Conservation (phyloP, 176 grass and related monocot genomes). For the Eragrostis nindensis region DNA sequence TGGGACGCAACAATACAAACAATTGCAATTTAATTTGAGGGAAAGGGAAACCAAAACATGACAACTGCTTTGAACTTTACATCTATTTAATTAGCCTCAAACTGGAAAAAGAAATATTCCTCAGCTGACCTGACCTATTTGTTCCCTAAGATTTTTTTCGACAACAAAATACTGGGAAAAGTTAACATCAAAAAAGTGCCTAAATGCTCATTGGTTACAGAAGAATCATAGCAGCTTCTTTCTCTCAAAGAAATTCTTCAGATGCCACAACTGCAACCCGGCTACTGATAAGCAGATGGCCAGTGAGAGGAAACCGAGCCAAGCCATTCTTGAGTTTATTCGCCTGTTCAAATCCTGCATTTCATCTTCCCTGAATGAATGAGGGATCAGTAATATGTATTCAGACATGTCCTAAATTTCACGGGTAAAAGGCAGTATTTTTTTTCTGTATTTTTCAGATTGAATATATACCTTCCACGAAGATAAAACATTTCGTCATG, state of each 20-base stretch:
- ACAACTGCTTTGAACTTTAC: neutral
- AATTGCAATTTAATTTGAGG: neutral
- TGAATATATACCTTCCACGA: conserved; percentile 54
- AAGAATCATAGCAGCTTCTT: conserved; percentile 69
- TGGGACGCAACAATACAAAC: neutral
- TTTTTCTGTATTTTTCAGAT: neutral
- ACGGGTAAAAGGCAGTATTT: neutral
- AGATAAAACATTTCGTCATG: conserved; percentile 79
- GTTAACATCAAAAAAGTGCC: neutral
- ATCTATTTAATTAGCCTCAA: conserved; percentile 5
- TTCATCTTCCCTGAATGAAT: conserved; percentile 69
- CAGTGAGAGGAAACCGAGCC: conserved; percentile 77
- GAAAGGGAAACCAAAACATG: neutral
- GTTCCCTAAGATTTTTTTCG: neutral
- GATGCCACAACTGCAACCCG: conserved; percentile 74
- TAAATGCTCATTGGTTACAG: neutral
- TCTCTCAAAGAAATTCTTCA: conserved; percentile 87
- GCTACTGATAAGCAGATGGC: conserved; percentile 69
- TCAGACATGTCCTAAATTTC: neutral
- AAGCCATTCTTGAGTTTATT: conserved; percentile 71
- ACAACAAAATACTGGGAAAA: neutral
- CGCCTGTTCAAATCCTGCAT: conserved; percentile 90
- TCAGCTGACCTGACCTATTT: conserved; percentile 21
- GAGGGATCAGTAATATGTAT: neutral
- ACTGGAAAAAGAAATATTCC: neutral